A percentile compares a stretch with the other conserved stretches of the same genome.
Conservation (phyloP, 2,329 filamentous ascomycete genomes). For the Fusarium sulawesiense region DNA sequence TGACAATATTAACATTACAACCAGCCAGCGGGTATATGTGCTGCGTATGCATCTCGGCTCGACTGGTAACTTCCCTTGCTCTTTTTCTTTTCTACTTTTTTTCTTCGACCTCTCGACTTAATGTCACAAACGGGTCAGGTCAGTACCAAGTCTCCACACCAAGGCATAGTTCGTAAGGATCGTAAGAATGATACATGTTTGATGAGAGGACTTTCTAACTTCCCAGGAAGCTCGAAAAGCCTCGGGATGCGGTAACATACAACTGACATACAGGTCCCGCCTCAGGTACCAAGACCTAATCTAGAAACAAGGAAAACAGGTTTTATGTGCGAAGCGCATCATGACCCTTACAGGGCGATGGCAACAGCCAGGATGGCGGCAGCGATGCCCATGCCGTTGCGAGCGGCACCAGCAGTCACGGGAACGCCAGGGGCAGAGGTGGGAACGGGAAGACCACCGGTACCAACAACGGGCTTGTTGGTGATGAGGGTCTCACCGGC, state of each 20-base stretch:
- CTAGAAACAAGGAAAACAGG: slow-evolving; percentile 45
- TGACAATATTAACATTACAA: slow-evolving; percentile 50
- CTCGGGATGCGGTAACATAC: slow-evolving; percentile 39
- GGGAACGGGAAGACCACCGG: slow-evolving; percentile 50
- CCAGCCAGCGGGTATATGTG: slow-evolving; percentile 50
- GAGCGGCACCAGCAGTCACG: slow-evolving; percentile 55
- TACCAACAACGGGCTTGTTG: slow-evolving; percentile 44
- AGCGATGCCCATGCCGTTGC: slow-evolving; percentile 60
- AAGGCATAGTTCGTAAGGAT: slow-evolving; percentile 64
- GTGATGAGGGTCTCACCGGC: slow-evolving; percentile 44
- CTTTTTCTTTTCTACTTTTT: slow-evolving; percentile 41
- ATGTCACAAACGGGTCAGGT: slow-evolving; percentile 26
- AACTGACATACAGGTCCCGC: slow-evolving; percentile 43
- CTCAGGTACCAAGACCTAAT: slow-evolving; percentile 44
- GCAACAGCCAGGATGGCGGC: slow-evolving; percentile 58
- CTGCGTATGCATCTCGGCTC: slow-evolving; percentile 47
- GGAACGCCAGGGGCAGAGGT: slow-evolving; percentile 52
- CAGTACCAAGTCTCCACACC: slow-evolving; percentile 44
- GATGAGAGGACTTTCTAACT: slow-evolving; percentile 29
- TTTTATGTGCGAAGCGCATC: slow-evolving; percentile 37
- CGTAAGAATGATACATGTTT: slow-evolving; percentile 64
- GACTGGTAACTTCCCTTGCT: slow-evolving; percentile 41
- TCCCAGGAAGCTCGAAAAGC: slow-evolving; percentile 32
- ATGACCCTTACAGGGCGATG: slow-evolving; percentile 58
- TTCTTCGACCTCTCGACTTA: slow-evolving; percentile 32